A percentile compares a stretch with the other conserved stretches of the same genome.
Conservation (phyloP, 2,329 filamentous ascomycete species). For the Didymella keratinophila region DNA sequence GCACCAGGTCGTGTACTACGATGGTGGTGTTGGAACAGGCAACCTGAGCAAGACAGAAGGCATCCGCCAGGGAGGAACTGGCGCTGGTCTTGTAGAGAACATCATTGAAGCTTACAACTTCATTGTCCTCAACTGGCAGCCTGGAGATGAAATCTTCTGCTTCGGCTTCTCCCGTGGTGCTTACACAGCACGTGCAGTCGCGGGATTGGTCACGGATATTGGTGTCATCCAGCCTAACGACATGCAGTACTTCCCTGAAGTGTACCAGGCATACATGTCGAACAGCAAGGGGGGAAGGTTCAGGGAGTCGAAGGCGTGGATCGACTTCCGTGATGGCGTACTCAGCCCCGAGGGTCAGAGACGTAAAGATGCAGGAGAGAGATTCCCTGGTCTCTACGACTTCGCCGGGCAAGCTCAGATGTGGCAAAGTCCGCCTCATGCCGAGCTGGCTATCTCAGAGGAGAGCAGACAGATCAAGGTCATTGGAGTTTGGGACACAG, state of each 20-base stretch:
- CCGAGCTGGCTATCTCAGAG: too few relatives aligned
- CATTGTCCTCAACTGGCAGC: conserved; percentile 59
- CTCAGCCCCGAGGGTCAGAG: too few relatives aligned
- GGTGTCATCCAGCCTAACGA: conserved; percentile 58
- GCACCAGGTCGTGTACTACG: conserved; percentile 50
- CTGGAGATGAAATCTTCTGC: conserved; percentile 58
- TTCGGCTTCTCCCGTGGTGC: conserved; percentile 58
- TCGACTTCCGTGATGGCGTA: too few relatives aligned
- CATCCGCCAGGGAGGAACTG: conserved; percentile 51
- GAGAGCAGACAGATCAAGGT: conserved; percentile 50
- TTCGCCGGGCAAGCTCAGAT: too few relatives aligned
- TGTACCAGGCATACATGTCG: conserved; percentile 51
- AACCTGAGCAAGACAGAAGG: conserved; percentile 36
- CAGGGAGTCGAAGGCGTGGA: too few relatives aligned
- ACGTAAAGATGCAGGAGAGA: too few relatives aligned
- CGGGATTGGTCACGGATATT: conserved; percentile 54
- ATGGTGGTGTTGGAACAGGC: conserved; percentile 47
- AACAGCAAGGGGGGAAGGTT: neutral
- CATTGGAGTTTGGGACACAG: conserved; percentile 60
- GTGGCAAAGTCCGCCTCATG: too few relatives aligned
- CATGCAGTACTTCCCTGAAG: conserved; percentile 54
- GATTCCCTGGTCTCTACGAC: too few relatives aligned
- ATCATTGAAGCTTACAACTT: conserved; percentile 61
- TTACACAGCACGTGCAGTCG: conserved; percentile 54
- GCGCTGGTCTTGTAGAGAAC: conserved; percentile 57